Conservation (phyloP, 2,329 filamentous ascomycete species). For the Hypoxylon sp. region DNA sequence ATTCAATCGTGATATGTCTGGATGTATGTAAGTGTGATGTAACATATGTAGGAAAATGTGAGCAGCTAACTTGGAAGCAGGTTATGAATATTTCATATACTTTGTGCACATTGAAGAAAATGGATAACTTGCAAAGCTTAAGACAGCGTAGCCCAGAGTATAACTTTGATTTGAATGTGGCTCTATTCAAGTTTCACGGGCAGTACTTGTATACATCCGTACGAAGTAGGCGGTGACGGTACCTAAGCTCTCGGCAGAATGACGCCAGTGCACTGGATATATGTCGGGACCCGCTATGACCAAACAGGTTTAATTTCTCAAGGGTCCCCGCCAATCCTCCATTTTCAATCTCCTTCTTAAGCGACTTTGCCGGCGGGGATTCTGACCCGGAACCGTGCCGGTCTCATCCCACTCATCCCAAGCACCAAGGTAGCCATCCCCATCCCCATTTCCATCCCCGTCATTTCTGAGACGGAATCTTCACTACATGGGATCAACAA, state of each 20-base stretch:
- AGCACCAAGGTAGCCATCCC: too few species aligned
- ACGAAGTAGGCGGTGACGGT: slow-evolving; percentile 28
- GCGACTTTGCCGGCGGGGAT: slow-evolving; percentile 23
- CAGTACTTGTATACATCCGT: not conserved
- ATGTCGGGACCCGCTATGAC: slow-evolving; percentile 10
- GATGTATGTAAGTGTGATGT: too few species aligned
- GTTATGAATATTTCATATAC: too few species aligned
- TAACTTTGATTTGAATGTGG: not conserved
- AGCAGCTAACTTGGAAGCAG: too few species aligned
- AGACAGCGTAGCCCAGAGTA: not conserved
- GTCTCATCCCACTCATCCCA: not conserved
- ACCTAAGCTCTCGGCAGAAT: slow-evolving; percentile 27
- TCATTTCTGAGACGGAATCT: slow-evolving; percentile 7
- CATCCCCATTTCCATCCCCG: not conserved
- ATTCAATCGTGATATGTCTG: too few species aligned
- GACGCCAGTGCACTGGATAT: slow-evolving; percentile 25
- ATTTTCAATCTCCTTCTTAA: slow-evolving; percentile 31
- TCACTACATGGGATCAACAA: slow-evolving; percentile 4
- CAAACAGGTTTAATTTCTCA: slow-evolving; percentile 1
- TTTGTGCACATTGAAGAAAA: too few species aligned
- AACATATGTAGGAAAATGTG: too few species aligned
- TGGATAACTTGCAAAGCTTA: not conserved
- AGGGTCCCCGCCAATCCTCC: slow-evolving; percentile 15
- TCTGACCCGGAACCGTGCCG: slow-evolving; percentile 8
- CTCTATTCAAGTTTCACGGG: not conserved